Evolutionary conservation across 352 stramenopile genomes (phyloP), one percentile per base, ranked within the genome.

Genomic region (Pythium pectinolyticum): DNA sequence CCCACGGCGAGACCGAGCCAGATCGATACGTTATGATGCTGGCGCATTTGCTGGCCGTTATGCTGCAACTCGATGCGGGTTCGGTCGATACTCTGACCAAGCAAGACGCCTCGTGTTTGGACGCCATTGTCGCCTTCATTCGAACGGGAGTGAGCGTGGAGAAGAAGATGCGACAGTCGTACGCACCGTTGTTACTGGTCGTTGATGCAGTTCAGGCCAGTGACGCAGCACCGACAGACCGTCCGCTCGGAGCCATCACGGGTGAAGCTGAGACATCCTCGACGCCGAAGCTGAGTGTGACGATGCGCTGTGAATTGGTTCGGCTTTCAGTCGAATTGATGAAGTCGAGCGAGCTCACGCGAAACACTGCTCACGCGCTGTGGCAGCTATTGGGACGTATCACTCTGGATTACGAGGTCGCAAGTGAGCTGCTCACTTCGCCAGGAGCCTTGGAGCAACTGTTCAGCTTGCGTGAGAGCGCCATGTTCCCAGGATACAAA

Each of bases 341-440:
- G 51, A 43, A 30, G 20, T 55, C 31, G 2, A 27, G 28, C 1
- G 60, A 69, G 5, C 28, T 80, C 15, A 60, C 68, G 24, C 69
- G 71, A 35, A 70, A 70, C 32, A 61, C 73, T 31, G 77, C 79
- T 1, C 87, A 95, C 37, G 80, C 87, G 27, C 72, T 89, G 56
- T 84, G 86, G 79, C 87, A 95, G 53, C 40, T 95, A 27, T 53
- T 92, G 12, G 73, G 72, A 19, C 82, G 68, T 10, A 66, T 96
- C 58, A 92, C 84, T 24, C 58, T 89, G 25, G 75, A 90, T 24
- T 92, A 92, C 59, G 73, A 91, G 3, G 19, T 92, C n/a, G 84
- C 84, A 5, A 88, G 63, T 32, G 77, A 69, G 11, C 88, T 50
- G 3, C 43, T 96, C 25, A 81, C 73, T 22, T 35, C 68, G 1